Base-by-base conservation (phyloP, 352 stramenopile species). In the Globisporangium alternatum region DNA sequence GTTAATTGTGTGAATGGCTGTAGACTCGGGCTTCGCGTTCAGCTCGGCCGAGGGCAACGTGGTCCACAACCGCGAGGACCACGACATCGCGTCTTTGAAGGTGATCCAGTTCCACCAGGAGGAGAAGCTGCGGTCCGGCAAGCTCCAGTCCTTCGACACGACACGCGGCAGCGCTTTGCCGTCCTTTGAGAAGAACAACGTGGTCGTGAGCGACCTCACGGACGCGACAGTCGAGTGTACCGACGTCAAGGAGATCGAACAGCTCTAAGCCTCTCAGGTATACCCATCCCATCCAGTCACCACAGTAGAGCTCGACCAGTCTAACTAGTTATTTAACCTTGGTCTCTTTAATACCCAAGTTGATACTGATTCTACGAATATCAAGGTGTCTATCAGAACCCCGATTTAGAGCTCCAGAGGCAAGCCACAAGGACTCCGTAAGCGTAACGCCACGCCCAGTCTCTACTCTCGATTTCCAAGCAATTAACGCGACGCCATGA, bases 21-120 rank as follows among this genome's bases (percentile, higher is more conserved):
- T 41, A 90, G 76, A 85, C 45, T 76, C 69, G 15, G 76, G 78
- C 56, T 86, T 75, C 65, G 71, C 78, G 13, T 84, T 88, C 68
- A 87, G 69, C 68, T 74, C 77, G 12, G 60, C 74, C 5, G 76
- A 86, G 6, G 67, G 67, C 8, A 53, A 53, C 25, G 10, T 53
- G 2, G 15, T 21, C 5, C 60, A 37, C 5, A 33, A 58, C 10
- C 47, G 31, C 10, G 44, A 65, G 1, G 51, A 73, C 28, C 76
- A 71, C 61, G 76, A 81, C 47, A 75, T 80, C 55, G 71, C 76
- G 41, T 77, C 73, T 21, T 63, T 83, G 44, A 74, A 75, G 19
- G 73, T 83, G 45, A 70, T 78, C n/a, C 68, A 81, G 55, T 77
- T 71, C 65, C 75, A 80, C 35, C 55, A 33, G 8, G 62, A 64